These are phyloP conservation scores for Colletotrichum filicis DNA, from an alignment of 2,329 filamentous ascomycete genomes.

Conservation along the genomic window DNA sequence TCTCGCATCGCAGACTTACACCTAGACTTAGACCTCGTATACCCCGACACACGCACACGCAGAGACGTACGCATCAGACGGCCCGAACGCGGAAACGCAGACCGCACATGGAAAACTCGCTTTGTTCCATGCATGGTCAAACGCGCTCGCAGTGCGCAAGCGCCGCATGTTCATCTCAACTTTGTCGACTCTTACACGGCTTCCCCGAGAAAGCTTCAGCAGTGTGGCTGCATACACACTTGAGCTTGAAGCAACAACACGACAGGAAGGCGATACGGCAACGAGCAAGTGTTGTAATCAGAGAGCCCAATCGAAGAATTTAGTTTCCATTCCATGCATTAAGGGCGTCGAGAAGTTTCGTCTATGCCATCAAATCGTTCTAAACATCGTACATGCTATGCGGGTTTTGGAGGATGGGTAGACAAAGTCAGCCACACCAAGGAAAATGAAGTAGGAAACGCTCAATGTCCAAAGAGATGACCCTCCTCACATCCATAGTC, in stretches of 20 bases:
- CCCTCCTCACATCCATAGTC: neutral
- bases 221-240: neutral
- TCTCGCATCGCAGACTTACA: no score
- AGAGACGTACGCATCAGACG: neutral
- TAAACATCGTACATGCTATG: conserved; percentile 33
- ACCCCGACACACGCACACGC: no score
- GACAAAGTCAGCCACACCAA: neutral
- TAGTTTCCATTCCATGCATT: conserved; percentile 3
- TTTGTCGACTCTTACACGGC: neutral
- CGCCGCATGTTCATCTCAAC: conserved; percentile 11
- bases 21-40: no score
- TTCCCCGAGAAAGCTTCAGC: neutral
- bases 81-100: neutral
- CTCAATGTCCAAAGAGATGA: conserved; percentile 23
- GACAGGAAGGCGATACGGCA: neutral
- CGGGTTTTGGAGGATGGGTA: neutral
- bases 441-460: conserved; percentile 22
- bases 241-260: neutral
- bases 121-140: neutral
- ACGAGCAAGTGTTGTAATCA: neutral
- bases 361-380: conserved; percentile 27
- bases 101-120: neutral
- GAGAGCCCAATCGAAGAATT: neutral
- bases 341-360: neutral
- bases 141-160: neutral